Percentiles rank a stretch among this genome's conserved stretches.
These are phyloP conservation scores for Detonula confervacea DNA, from an alignment of 352 stramenopile species.

Conservation along the genomic window DNA sequence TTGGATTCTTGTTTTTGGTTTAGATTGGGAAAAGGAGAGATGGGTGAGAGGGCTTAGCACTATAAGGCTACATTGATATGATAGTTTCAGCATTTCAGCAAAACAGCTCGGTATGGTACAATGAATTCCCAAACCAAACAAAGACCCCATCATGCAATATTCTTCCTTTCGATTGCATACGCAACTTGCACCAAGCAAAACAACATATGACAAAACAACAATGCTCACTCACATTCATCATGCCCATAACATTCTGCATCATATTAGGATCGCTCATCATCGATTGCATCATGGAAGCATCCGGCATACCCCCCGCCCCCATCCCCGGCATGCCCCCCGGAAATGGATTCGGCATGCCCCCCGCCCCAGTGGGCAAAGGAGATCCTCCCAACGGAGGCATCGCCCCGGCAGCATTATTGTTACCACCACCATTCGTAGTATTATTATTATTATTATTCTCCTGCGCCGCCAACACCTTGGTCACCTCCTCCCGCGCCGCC, in stretches of 20 bases:
- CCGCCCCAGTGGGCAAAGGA: conserved; percentile 1
- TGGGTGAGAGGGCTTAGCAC: no score
- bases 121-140: no score
- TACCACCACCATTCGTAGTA: neutral
- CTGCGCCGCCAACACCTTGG: conserved; percentile 23
- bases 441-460: conserved; percentile 26
- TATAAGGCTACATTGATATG: no score
- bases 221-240: conserved; percentile 68
- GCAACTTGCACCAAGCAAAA: no score
- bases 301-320: conserved; percentile 31
- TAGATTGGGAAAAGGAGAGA: no score
- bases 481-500: conserved; percentile 48
- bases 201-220: no score
- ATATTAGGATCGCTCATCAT: conserved; percentile 69
- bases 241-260: conserved; percentile 56
- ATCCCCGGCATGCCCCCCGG: conserved; percentile 20
- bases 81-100: no score
- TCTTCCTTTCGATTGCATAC: no score
- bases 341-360: conserved; percentile 14
- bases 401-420: conserved; percentile 8
- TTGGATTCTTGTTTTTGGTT: conserved; percentile 80
- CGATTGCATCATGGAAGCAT: conserved; percentile 41
- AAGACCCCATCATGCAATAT: no score
- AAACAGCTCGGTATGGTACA: no score
- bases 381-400: no score